Evolutionary conservation across 75 land plant genomes (phyloP).

Genomic region (Cupressus sempervirens): DNA sequence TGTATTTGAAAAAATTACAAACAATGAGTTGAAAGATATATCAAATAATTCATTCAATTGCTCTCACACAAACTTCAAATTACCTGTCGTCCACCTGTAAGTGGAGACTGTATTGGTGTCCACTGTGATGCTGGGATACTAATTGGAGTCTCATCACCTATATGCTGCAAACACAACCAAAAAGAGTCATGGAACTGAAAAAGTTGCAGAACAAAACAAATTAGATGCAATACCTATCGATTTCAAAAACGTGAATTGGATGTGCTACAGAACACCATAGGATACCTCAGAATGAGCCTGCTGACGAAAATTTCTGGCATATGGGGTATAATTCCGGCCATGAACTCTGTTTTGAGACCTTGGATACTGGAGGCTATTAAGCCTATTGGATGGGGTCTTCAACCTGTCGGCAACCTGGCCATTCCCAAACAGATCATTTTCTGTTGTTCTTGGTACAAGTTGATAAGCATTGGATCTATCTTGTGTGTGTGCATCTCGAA

Average conservation of each 20-base stretch:
- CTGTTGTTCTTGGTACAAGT: conserved; percentile 12
- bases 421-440: neutral
- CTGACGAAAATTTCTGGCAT: neutral
- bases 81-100: conserved; percentile 6
- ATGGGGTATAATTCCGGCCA: neutral
- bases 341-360: neutral
- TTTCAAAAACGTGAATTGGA: neutral
- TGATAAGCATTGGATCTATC: neutral
- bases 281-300: neutral
- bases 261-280: neutral
- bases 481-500: neutral
- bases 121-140: neutral
- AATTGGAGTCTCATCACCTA: neutral
- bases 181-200: neutral
- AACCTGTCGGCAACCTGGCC: conserved; percentile 6
- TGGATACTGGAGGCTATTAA: neutral
- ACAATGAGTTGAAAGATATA: neutral
- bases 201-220: neutral
- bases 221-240: neutral
- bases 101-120: conserved; percentile 9
- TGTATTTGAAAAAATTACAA: neutral
- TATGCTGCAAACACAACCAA: neutral
- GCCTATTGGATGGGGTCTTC: neutral
- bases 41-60: neutral
- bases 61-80: neutral